Base-by-base conservation (phyloP, 371 early-diverging fungal genomes). In the Mucor plumbeus region DNA sequence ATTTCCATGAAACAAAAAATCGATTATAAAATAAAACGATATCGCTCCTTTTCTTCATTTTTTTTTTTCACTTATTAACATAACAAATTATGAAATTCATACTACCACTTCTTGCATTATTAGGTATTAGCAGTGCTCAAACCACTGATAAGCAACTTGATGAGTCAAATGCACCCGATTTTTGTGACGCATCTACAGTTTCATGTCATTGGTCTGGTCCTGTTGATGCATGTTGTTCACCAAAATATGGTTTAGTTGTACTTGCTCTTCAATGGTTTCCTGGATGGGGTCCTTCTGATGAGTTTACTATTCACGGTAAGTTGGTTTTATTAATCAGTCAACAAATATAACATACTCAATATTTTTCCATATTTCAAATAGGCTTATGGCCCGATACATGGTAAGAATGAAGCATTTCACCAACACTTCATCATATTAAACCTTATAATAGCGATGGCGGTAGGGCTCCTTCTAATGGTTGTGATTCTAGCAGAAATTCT, bases 171-270 rank as follows among this genome's bases (percentile, higher is more conserved):
- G 60, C 26, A 15, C 60, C 60, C 21, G 33, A 6, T 10, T 59
- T 11, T 17, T 60, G 44, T 9, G 33, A 60, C 15, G 72, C 68
- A 6, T 33, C 59, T 10, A 48, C 56, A 13, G 19, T 82, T 26
- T 85, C 85, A 15, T 85, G 85, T 26, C 78, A 81, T 61, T 77
- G 77, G 73, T 63, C 69, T 35, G 71, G 72, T 10, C 48, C 69
- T 14, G 79, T 75, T 9, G 82, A 87, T 69, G 43, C 85, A 10
- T 92, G 93, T 74, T 92, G 93, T 72, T 84, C 87, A 38, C 92
- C 92, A 15, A 74, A 76, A 41, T 85, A 88, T 71, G 93, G 93
- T 1, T 68, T 90, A 3, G 71, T 91, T 0, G 85, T 91, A 14
- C 77, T 91, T 8, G 73, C 87, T 13, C 76, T 83, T 59, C 85